A percentile compares a stretch with the other conserved stretches of the same genome.
Conservation (phyloP, 345 rosid species). For the Brassica cretica region DNA sequence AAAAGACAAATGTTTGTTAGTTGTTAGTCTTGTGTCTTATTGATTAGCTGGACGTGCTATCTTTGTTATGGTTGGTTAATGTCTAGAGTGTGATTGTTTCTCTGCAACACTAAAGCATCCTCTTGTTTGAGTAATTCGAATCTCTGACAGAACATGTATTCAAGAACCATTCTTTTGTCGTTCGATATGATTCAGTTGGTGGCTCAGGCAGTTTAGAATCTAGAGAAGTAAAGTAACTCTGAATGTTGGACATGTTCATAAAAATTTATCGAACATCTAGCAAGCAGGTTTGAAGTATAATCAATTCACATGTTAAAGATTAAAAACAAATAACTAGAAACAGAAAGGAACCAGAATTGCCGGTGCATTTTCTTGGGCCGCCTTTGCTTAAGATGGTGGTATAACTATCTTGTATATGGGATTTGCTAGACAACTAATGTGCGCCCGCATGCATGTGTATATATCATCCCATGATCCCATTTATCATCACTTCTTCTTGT, state of each 20-base stretch:
- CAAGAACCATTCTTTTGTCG: neutral
- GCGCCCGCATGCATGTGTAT: neutral
- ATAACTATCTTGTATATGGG: neutral
- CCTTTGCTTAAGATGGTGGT: neutral
- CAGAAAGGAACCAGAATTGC: neutral
- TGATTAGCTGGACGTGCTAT: neutral
- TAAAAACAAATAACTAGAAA: neutral
- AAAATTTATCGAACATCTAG: neutral
- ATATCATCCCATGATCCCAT: neutral
- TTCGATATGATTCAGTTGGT: neutral
- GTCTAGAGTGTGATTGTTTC: neutral
- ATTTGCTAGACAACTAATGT: neutral
- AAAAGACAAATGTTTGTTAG: neutral
- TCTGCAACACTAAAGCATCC: neutral
- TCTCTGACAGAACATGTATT: neutral
- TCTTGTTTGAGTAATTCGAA: neutral
- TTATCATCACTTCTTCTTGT: neutral
- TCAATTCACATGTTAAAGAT: neutral
- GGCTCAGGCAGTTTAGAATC: neutral
- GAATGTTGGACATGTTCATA: neutral
- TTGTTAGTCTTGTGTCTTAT: neutral
- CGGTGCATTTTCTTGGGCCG: neutral
- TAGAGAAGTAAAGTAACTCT: neutral
- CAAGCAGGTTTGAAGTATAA: neutral
- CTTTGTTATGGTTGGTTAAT: neutral